Evolutionary conservation across 2,329 filamentous ascomycete species (phyloP).

Genomic region (Corniculantispora saksenae): DNA sequence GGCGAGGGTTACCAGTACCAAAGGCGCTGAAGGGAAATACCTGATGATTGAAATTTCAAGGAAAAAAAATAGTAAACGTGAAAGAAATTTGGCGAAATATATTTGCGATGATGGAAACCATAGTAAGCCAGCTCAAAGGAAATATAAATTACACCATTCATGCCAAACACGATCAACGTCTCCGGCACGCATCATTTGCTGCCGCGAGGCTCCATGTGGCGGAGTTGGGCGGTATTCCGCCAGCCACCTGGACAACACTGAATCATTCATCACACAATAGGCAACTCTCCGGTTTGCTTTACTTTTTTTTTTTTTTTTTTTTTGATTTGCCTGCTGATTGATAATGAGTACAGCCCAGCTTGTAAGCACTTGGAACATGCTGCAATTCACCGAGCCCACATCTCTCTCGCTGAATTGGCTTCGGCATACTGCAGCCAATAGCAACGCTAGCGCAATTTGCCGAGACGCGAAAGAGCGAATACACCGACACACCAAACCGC

Average conservation of each 20-base stretch:
- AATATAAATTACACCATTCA: background rate
- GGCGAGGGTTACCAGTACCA: constrained; percentile 47
- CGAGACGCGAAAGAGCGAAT: background rate
- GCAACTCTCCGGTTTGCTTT: too few relatives aligned
- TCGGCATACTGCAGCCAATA: background rate
- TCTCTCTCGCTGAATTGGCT: background rate
- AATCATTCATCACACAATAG: background rate
- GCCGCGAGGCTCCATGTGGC: background rate
- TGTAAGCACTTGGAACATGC: background rate
- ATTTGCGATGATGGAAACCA: background rate
- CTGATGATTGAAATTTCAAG: constrained; percentile 18
- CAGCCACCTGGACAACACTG: background rate
- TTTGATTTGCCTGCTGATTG: too few relatives aligned
- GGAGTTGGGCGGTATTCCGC: background rate
- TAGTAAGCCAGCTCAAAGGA: background rate
- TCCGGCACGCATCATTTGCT: background rate
- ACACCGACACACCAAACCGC: background rate
- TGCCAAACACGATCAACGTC: background rate
- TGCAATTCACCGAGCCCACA: background rate
- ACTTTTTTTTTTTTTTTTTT: too few relatives aligned
- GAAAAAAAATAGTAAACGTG: background rate
- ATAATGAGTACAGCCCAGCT: background rate
- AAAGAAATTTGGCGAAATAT: background rate
- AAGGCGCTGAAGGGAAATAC: constrained; percentile 41
- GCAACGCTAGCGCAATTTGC: background rate